phyloP scores from a whole-genome alignment of 2,329 filamentous ascomycete genomes.

The Plectosphaerella sp. region DNA sequence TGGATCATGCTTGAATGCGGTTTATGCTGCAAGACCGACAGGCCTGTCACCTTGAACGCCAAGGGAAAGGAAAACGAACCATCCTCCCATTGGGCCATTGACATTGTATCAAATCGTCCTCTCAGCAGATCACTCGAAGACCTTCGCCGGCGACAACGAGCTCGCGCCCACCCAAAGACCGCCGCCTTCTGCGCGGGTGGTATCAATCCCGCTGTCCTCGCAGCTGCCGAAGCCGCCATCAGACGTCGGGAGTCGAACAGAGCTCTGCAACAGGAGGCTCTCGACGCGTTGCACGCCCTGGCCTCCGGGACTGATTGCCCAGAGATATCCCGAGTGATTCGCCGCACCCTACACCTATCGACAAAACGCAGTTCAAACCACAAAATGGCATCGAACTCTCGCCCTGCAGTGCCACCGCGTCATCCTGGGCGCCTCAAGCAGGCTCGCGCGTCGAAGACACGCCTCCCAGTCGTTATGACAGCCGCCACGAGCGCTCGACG shows the following conservation, averaged over 20 bases:
- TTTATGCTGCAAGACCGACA: constrained; percentile 27
- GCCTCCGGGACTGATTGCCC: background rate
- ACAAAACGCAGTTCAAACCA: too few relatives aligned
- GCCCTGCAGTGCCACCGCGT: background rate
- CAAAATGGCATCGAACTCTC: too few relatives aligned
- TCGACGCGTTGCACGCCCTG: background rate
- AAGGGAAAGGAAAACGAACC: constrained; percentile 4
- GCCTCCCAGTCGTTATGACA: too few relatives aligned
- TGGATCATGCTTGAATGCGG: constrained; percentile 37
- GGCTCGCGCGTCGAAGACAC: background rate
- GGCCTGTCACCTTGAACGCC: constrained; percentile 6
- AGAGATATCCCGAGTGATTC: background rate
- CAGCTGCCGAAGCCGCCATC: background rate
- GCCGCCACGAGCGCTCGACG: too few relatives aligned
- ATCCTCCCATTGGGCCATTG: constrained; percentile 21
- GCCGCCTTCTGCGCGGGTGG: background rate
- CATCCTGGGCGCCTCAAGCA: background rate
- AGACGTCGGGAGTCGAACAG: background rate
- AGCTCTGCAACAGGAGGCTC: background rate
- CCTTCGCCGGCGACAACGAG: constrained; percentile 26
- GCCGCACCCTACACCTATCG: background rate
- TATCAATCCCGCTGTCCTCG: background rate
- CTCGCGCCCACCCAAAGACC: background rate
- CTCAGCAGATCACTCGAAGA: constrained; percentile 23
- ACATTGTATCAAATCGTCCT: constrained; percentile 24